Evolutionary conservation across 2,329 filamentous ascomycete species (phyloP).

Genomic region (Penicillium freii): DNA sequence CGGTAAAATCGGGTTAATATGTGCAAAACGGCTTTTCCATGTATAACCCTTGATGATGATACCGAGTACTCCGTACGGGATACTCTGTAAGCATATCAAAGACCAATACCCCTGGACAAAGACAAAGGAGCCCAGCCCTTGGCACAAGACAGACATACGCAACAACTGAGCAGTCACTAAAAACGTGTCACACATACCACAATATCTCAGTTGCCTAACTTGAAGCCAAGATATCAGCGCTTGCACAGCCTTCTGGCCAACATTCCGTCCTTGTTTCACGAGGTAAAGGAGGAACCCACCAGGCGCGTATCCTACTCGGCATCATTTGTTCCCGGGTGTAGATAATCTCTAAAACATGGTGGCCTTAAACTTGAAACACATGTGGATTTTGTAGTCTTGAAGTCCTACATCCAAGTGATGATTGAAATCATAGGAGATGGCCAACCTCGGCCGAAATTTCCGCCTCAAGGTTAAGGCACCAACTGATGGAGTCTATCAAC

Average conservation of each 20-base stretch:
- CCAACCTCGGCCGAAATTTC: background rate
- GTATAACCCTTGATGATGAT: background rate
- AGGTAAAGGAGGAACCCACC: background rate
- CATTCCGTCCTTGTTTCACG: background rate
- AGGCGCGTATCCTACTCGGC: background rate
- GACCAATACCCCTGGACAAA: background rate
- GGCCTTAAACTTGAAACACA: background rate
- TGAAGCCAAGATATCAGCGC: background rate
- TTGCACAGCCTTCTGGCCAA: background rate
- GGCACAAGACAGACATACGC: background rate
- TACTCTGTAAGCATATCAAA: background rate
- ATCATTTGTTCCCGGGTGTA: background rate
- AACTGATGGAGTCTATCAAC: slow-evolving; percentile 24
- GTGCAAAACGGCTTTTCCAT: background rate
- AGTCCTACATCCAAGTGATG: background rate
- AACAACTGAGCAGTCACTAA: background rate
- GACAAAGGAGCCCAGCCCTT: slow-evolving; percentile 1
- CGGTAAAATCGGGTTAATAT: background rate
- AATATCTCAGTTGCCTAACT: slow-evolving; percentile 2
- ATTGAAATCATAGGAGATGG: background rate
- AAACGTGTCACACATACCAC: background rate
- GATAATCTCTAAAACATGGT: background rate
- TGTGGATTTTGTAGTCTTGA: background rate
- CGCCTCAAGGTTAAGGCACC: slow-evolving; percentile 13
- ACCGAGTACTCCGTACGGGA: background rate